Conservation (phyloP, 176 grass and related monocot genomes). For the Melocanna baccifera region DNA sequence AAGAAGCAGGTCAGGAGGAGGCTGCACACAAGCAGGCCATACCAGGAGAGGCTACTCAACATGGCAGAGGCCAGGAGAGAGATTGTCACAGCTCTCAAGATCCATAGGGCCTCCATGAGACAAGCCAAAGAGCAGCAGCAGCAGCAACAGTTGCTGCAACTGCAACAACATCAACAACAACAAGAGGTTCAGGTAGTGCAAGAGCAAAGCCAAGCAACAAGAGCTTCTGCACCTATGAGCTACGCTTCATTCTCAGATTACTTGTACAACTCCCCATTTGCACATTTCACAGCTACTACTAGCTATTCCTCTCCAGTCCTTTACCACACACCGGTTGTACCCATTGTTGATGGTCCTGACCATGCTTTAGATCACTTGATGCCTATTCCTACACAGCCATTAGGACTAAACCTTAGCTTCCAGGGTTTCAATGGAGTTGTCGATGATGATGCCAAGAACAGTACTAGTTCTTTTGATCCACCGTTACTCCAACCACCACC, state of each 20-base stretch:
- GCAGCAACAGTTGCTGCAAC: slow-evolving; percentile 34
- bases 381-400: slow-evolving; percentile 59
- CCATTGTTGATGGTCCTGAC: slow-evolving; percentile 32
- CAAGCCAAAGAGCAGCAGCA: slow-evolving; percentile 82
- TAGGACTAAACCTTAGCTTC: slow-evolving; percentile 84
- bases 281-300: slow-evolving; percentile 20
- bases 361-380: slow-evolving; percentile 39
- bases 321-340: slow-evolving; percentile 35
- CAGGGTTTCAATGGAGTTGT: slow-evolving; percentile 49
- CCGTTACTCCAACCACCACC: slow-evolving; percentile 45
- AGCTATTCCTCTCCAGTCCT: slow-evolving; percentile 25
- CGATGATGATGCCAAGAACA: slow-evolving; percentile 26
- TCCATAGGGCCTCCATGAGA: slow-evolving; percentile 91
- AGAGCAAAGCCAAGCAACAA: slow-evolving; percentile 17
- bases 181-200: slow-evolving; percentile 38
- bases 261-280: slow-evolving; percentile 31
- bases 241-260: slow-evolving; percentile 50
- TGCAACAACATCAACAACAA: slow-evolving; percentile 21
- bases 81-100: slow-evolving; percentile 88
- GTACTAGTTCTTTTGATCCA: slow-evolving; percentile 23
- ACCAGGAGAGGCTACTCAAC: slow-evolving; percentile 89
- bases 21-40: slow-evolving; percentile 84
- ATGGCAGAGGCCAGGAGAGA: slow-evolving; percentile 97
- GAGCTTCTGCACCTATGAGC: slow-evolving; percentile 26
- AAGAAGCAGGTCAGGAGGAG: slow-evolving; percentile 97